Evolutionary conservation across 2,329 filamentous ascomycete genomes (phyloP).

Genomic region (Colletotrichum spinosum): DNA sequence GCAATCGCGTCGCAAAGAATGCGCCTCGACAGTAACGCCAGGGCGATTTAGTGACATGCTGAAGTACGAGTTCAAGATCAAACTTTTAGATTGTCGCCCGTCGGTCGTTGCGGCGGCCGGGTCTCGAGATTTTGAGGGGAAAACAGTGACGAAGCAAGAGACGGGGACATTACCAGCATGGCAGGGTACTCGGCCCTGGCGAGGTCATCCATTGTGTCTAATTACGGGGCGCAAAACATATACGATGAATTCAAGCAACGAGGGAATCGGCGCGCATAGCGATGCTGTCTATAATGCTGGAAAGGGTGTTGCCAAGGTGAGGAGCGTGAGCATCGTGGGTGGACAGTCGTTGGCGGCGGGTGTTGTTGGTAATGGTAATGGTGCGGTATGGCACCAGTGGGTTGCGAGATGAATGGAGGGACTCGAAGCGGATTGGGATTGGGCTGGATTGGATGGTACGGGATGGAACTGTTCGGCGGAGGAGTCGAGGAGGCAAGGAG

Average conservation of each 20-base stretch:
- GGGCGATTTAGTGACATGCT: background rate
- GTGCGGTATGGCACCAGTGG: constrained; percentile 18
- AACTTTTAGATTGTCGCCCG: no score
- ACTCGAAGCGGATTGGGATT: constrained; percentile 26
- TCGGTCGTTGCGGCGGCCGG: background rate
- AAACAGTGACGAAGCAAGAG: constrained; percentile 15
- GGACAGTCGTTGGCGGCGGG: constrained; percentile 14
- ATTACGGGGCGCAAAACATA: constrained; percentile 36
- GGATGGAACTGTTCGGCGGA: constrained; percentile 20
- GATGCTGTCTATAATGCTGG: constrained; percentile 38
- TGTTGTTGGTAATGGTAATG: constrained; percentile 26
- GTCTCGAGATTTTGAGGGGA: background rate
- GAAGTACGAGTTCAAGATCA: no score
- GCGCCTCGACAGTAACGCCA: constrained; percentile 13
- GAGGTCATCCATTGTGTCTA: constrained; percentile 75
- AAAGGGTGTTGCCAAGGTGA: constrained; percentile 32
- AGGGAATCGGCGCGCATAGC: constrained; percentile 39
- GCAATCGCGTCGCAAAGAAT: constrained; percentile 35
- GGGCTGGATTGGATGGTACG: background rate
- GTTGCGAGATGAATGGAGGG: constrained; percentile 23
- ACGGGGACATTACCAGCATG: constrained; percentile 77
- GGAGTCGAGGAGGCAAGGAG: constrained; percentile 21
- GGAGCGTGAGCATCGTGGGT: constrained; percentile 37
- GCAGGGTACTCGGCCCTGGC: constrained; percentile 92
- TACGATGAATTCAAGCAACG: constrained; percentile 32